These are phyloP conservation scores for Aurantiochytrium sp. DNA, from an alignment of 108 stramenopile genomes.

Conservation along the genomic window DNA sequence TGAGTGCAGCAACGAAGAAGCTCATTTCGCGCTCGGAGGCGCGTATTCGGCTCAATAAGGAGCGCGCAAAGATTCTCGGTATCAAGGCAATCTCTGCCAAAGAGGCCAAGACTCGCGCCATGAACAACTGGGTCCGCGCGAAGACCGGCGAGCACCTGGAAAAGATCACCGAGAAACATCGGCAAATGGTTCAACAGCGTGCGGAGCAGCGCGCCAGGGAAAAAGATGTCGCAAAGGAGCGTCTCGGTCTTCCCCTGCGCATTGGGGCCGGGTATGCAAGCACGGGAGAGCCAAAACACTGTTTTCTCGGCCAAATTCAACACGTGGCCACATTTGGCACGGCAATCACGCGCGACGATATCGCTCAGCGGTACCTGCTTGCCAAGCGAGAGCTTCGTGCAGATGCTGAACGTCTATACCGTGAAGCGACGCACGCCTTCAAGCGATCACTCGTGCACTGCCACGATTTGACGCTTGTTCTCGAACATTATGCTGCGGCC, in stretches of 20 bases:
- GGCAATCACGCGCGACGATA: conserved; percentile 20
- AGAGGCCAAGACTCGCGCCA: conserved; percentile 38
- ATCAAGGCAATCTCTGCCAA: conserved; percentile 21
- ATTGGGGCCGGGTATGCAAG: conserved; percentile 34
- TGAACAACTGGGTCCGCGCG: conserved; percentile 13
- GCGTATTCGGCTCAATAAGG: conserved; percentile 27
- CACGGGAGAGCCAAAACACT: conserved; percentile 27
- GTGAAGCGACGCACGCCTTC: conserved; percentile 25
- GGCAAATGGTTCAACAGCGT: conserved; percentile 31
- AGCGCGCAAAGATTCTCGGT: conserved; percentile 33
- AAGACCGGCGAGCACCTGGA: conserved; percentile 24
- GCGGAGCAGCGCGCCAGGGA: conserved; percentile 23
- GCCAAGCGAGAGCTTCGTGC: neutral
- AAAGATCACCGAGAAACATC: conserved; percentile 29
- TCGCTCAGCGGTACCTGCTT: conserved; percentile 22
- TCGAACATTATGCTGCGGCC: conserved; percentile 15
- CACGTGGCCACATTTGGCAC: conserved; percentile 43
- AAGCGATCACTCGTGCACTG: conserved; percentile 9
- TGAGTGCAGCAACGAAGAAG: conserved; percentile 29
- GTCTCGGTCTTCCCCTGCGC: conserved; percentile 26
- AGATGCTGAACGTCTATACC: conserved; percentile 41
- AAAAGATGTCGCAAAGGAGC: conserved; percentile 26
- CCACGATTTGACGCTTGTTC: neutral
- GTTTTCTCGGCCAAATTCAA: conserved; percentile 34
- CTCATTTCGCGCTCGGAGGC: conserved; percentile 35